phyloP scores from a whole-genome alignment of 2,329 filamentous ascomycete genomes.

The Fusarium setosum region DNA sequence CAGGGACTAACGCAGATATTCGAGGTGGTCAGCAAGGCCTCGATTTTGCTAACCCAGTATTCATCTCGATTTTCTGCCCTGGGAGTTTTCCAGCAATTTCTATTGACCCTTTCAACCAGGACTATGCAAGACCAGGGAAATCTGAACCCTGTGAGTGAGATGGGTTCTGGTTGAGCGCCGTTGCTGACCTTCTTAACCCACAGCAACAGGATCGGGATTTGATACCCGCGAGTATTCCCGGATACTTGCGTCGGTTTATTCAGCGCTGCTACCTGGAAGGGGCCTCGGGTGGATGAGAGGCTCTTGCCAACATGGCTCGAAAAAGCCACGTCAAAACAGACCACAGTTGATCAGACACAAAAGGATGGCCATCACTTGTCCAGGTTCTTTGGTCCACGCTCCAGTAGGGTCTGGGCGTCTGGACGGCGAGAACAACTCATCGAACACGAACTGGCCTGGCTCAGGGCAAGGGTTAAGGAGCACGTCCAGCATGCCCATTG shows the following conservation, averaged over 20 bases:
- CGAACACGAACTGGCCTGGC: no score
- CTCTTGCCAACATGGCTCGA: not conserved
- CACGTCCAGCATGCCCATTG: not conserved
- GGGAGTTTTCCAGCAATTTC: slow-evolving; percentile 14
- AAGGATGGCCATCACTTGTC: no score
- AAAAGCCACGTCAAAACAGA: no score
- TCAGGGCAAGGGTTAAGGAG: not conserved
- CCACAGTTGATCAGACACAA: no score
- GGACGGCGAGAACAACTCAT: no score
- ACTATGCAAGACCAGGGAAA: slow-evolving; percentile 6
- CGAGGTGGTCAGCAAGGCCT: slow-evolving; percentile 24
- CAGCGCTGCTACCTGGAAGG: not conserved
- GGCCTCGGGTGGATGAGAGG: not conserved
- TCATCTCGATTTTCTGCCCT: slow-evolving; percentile 12
- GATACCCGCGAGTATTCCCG: slow-evolving; percentile 12
- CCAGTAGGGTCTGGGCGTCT: no score
- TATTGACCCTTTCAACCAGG: slow-evolving; percentile 2
- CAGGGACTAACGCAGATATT: slow-evolving; percentile 10
- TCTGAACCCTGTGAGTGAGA: not conserved
- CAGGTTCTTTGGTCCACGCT: no score
- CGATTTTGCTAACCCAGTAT: slow-evolving; percentile 15
- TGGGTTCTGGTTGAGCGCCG: rapidly evolving
- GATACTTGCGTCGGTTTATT: slow-evolving; percentile 8
- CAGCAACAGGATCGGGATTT: not conserved
- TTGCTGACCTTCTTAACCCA: no score